A percentile compares a stretch with the other conserved stretches of the same genome.
phyloP scores from a whole-genome alignment of 2,329 filamentous ascomycete genomes.

The Cyphellophora attinorum region DNA sequence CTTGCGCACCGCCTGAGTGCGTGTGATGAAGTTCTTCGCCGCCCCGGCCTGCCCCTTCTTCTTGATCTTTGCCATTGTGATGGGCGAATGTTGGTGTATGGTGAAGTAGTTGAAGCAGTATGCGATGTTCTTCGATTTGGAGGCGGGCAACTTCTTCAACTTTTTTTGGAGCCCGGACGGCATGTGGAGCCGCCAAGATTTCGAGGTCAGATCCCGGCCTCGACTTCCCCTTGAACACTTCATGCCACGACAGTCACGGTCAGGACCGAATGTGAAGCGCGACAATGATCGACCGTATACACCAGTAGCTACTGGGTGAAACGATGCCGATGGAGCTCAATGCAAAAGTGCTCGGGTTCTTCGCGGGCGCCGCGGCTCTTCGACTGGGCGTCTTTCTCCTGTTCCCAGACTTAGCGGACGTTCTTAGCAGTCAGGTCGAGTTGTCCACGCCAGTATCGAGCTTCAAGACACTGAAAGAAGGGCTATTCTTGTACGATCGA shows the following conservation, averaged over 20 bases:
- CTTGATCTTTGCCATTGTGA: conserved; percentile 67
- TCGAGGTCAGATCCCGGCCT: too few relatives aligned
- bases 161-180: not conserved
- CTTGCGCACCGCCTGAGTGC: conserved; percentile 94
- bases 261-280: too few relatives aligned
- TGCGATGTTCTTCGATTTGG: too few relatives aligned
- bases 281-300: too few relatives aligned
- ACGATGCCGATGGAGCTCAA: conserved; percentile 51
- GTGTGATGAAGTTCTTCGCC: conserved; percentile 96
- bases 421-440: conserved; percentile 85
- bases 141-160: too few relatives aligned
- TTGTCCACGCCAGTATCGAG: conserved; percentile 94
- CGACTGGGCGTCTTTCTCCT: conserved; percentile 69
- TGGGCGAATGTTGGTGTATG: not conserved
- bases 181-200: too few relatives aligned
- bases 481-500: conserved; percentile 88
- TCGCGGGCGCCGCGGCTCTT: conserved; percentile 64
- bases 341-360: conserved; percentile 57
- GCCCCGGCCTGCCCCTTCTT: conserved; percentile 85
- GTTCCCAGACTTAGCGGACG: conserved; percentile 74
- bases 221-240: too few relatives aligned
- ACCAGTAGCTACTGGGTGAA: too few relatives aligned
- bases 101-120: not conserved
- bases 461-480: conserved; percentile 98
- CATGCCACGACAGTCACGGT: too few relatives aligned